A percentile compares a stretch with the other conserved stretches of the same genome.
Evolutionary conservation across 2,329 filamentous ascomycete species (phyloP).

Genomic region (Exserohilum turcica): DNA sequence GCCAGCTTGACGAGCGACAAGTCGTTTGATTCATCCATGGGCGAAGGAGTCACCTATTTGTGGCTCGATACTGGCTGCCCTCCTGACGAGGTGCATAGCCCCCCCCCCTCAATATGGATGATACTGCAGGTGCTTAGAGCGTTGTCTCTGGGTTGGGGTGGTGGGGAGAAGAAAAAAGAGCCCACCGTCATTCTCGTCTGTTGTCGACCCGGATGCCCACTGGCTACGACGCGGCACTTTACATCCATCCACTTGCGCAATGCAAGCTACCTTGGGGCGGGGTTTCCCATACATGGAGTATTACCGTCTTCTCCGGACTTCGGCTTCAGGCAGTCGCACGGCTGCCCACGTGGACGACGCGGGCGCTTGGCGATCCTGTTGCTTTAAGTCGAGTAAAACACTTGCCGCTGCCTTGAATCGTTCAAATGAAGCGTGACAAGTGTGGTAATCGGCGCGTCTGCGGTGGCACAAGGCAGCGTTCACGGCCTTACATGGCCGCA

Average conservation of each 20-base stretch:
- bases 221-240: not conserved
- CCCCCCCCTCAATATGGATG: slow-evolving; percentile 3
- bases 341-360: not conserved
- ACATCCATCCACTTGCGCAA: not conserved
- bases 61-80: slow-evolving; percentile 7
- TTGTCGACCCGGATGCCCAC: not conserved
- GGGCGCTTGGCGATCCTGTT: not conserved
- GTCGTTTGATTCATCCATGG: not conserved
- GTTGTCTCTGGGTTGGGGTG: not conserved
- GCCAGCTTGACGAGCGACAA: slow-evolving; percentile 3
- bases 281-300: not conserved
- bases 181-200: not conserved
- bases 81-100: slow-evolving; percentile 9
- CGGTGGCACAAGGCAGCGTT: slow-evolving; percentile 4
- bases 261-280: not conserved
- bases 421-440: slow-evolving; percentile 6
- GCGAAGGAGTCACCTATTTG: not conserved
- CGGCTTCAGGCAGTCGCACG: slow-evolving; percentile 2
- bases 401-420: not conserved
- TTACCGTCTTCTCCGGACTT: not conserved
- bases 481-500: not conserved
- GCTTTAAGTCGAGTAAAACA: not conserved
- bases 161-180: not conserved
- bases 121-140: slow-evolving; percentile 10
- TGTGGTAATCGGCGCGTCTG: slow-evolving; percentile 7